These are phyloP conservation scores for Penicillium coffeae DNA, from an alignment of 495 filamentous ascomycete species.

Conservation along the genomic window DNA sequence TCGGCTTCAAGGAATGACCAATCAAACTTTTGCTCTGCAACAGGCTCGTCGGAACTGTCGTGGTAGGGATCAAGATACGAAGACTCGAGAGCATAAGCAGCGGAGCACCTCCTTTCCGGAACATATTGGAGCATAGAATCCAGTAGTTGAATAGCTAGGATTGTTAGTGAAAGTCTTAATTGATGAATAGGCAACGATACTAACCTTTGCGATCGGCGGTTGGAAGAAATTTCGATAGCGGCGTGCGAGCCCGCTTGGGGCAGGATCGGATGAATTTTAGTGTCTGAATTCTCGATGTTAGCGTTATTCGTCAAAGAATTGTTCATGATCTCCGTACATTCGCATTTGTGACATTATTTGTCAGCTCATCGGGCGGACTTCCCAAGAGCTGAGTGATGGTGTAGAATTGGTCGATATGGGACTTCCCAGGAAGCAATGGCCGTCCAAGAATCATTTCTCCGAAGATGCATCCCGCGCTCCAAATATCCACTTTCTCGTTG, in stretches of 20 bases:
- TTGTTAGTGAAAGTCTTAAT: slow-evolving; percentile 44
- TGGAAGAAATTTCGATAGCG: slow-evolving; percentile 83
- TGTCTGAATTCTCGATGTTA: slow-evolving; percentile 53
- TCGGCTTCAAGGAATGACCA: slow-evolving; percentile 95
- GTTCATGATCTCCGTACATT: slow-evolving; percentile 71
- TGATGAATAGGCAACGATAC: slow-evolving; percentile 23
- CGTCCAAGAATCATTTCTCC: slow-evolving; percentile 93
- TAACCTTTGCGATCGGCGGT: slow-evolving; percentile 80
- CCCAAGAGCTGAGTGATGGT: slow-evolving; percentile 91
- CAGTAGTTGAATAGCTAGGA: slow-evolving; percentile 76
- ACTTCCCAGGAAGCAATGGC: slow-evolving; percentile 88
- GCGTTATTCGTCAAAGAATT: slow-evolving; percentile 60
- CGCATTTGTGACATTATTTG: slow-evolving; percentile 48
- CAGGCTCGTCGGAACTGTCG: slow-evolving; percentile 86
- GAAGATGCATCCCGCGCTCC: slow-evolving; percentile 93
- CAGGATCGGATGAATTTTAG: slow-evolving; percentile 92
- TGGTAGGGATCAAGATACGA: slow-evolving; percentile 90
- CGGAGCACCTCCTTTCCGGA: slow-evolving; percentile 74
- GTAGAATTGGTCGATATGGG: slow-evolving; percentile 92
- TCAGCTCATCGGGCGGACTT: slow-evolving; percentile 86
- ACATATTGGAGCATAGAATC: slow-evolving; percentile 94
- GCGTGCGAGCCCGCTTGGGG: slow-evolving; percentile 83
- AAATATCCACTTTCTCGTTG: slow-evolving; percentile 92
- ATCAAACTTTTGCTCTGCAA: slow-evolving; percentile 85
- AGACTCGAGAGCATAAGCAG: slow-evolving; percentile 71